These are phyloP conservation scores for Syzygium aqueum DNA, from an alignment of 345 rosid species.

Conservation along the genomic window DNA sequence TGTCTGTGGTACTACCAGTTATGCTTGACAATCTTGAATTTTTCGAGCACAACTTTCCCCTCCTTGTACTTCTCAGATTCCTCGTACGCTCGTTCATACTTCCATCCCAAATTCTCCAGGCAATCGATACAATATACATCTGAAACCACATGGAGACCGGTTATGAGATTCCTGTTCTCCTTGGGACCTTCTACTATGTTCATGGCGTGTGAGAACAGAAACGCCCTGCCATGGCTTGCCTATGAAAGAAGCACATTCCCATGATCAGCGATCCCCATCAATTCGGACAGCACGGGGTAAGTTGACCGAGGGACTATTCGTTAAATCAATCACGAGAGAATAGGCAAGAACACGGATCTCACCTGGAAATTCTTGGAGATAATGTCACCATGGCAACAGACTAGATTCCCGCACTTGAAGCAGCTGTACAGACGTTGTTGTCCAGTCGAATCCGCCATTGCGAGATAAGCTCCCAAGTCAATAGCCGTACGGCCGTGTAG, in stretches of 20 bases:
- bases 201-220: conserved; percentile 16
- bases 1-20: conserved; percentile 6
- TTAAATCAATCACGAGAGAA: background rate
- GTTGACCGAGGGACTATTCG: background rate
- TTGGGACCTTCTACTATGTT: conserved; percentile 13
- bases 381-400: conserved; percentile 33
- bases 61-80: conserved; percentile 24
- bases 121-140: conserved; percentile 23
- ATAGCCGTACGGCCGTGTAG: background rate
- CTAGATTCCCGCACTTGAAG: conserved; percentile 25
- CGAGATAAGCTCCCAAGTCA: background rate
- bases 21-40: conserved; percentile 17
- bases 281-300: background rate
- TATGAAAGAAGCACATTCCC: background rate
- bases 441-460: conserved; percentile 3
- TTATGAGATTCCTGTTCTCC: conserved; percentile 14
- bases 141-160: conserved; percentile 24
- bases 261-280: background rate
- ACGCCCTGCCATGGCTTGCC: conserved; percentile 18
- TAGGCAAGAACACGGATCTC: background rate
- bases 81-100: conserved; percentile 16
- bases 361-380: conserved; percentile 36
- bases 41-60: conserved; percentile 19
- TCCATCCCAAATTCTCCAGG: conserved; percentile 25
- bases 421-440: conserved; percentile 28